Base-by-base conservation (phyloP, 768 basidiomycete species). In the Butyriboletus loyo region DNA sequence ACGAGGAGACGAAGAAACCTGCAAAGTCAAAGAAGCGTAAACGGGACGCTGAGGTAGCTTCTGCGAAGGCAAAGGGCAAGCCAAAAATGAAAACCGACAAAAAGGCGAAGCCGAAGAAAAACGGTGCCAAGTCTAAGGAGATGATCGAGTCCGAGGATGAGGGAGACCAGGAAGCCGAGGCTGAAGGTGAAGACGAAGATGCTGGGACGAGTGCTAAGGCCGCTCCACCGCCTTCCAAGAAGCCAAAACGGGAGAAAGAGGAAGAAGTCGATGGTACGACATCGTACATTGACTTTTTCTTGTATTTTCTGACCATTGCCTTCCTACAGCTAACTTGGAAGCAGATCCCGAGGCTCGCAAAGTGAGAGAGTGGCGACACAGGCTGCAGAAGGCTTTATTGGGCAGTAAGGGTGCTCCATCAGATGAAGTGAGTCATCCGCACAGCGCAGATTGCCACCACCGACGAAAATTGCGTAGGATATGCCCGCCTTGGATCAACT, bases 311-410 rank as follows among this genome's bases (percentile, higher is more conserved):
- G 44, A 61, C 52, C 36, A 41, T 30, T 11, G 1, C 32, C 46
- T 30, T 6, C 15, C 42, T 43, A 22, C 45, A 77, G 77, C 75
- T 51, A 75, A 75, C 46, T 56, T 84, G 49, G 70, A 73, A 37
- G 73, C 68, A 44, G 84, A 88, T 67, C 78, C 77, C 2, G 86
- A 87, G 55, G 87, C 84, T 22, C 62, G 74, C 49, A 85, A 86
- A 68, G 92, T 95, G 61, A 85, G 89, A 64, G 88, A 90, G 52
- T 96, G 94, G 93, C 78, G 95, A 59, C 92, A 96, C 69, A 88
- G 84, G 69, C 79, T 97, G 3, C 94, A 98, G 72, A 89, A 92
- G 69, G 88, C 83, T 0, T 88, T 93, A 74, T 66, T 95, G 47
- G 83, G 84, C 59, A 80, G 73, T 58, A 86, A 86, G 70, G 72